These are phyloP conservation scores for Glomus cerebriforme DNA, from an alignment of 192 early-diverging fungal species.

Conservation along the genomic window DNA sequence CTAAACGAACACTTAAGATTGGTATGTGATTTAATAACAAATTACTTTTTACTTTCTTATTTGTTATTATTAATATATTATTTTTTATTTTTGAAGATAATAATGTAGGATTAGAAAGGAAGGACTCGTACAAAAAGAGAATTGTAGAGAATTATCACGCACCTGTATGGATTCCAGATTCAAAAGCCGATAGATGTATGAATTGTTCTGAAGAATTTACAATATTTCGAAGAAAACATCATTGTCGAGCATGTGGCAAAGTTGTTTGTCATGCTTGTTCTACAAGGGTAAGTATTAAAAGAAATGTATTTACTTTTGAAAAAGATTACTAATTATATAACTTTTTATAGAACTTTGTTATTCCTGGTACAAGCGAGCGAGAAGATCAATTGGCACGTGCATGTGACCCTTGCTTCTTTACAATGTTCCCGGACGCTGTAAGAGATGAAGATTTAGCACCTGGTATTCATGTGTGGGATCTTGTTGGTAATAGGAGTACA, in stretches of 20 bases:
- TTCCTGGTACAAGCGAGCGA: constrained; percentile 33
- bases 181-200: constrained; percentile 63
- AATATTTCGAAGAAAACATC: constrained; percentile 70
- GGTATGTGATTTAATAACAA: constrained; percentile 3
- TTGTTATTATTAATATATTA: neutral
- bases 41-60: neutral
- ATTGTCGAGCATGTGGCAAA: constrained; percentile 79
- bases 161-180: constrained; percentile 76
- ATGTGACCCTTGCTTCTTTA: constrained; percentile 45
- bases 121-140: constrained; percentile 44
- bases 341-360: constrained; percentile 40
- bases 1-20: constrained; percentile 63
- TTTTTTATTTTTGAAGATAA: neutral
- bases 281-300: constrained; percentile 49
- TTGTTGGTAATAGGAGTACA: neutral
- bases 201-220: constrained; percentile 73
- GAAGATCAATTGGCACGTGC: constrained; percentile 45
- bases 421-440: constrained; percentile 45
- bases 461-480: constrained; percentile 30
- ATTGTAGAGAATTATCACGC: constrained; percentile 70
- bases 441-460: constrained; percentile 20
- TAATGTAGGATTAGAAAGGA: neutral
- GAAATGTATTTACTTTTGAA: neutral
- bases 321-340: constrained; percentile 8
- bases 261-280: constrained; percentile 78